Conservation (phyloP, 768 basidiomycete genomes). For the Termitomyces sp. region DNA sequence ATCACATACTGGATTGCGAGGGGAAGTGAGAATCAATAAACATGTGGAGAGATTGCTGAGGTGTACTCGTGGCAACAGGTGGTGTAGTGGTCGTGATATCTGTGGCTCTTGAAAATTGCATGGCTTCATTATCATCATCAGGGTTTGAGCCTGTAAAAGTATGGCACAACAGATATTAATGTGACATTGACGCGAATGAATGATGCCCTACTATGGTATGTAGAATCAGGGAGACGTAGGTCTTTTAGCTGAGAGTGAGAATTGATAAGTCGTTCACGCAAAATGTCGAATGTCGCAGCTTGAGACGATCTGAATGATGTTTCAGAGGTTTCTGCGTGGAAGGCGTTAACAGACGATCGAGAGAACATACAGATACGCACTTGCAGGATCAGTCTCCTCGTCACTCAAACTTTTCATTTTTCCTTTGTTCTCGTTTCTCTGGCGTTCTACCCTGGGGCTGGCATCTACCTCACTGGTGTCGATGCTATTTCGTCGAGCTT, state of each 20-base stretch:
- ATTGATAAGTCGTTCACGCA: slow-evolving; percentile 40
- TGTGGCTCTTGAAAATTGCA: slow-evolving; percentile 32
- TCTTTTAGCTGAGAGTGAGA: slow-evolving; percentile 33
- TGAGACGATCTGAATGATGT: slow-evolving; percentile 38
- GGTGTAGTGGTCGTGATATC: slow-evolving; percentile 35
- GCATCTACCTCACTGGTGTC: slow-evolving; percentile 56
- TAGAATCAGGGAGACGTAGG: slow-evolving; percentile 24
- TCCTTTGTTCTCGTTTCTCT: slow-evolving; percentile 38
- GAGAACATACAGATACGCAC: slow-evolving; percentile 31
- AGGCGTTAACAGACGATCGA: slow-evolving; percentile 7
- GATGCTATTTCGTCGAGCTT: slow-evolving; percentile 52
- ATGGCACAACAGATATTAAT: not conserved
- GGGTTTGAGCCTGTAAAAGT: slow-evolving; percentile 1
- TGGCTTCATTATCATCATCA: slow-evolving; percentile 31
- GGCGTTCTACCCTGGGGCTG: slow-evolving; percentile 39
- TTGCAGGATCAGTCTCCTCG: slow-evolving; percentile 50
- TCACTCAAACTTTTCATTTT: slow-evolving; percentile 62
- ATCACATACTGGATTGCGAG: slow-evolving; percentile 48
- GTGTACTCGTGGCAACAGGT: slow-evolving; percentile 51
- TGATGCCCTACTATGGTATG: slow-evolving; percentile 30
- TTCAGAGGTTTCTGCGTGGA: slow-evolving; percentile 19
- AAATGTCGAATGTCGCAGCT: slow-evolving; percentile 39
- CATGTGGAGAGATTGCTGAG: slow-evolving; percentile 51
- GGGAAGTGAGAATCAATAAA: slow-evolving; percentile 42
- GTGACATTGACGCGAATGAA: not conserved